Conservation (phyloP, 306 rosid genomes). For the Fragaria vesca region DNA sequence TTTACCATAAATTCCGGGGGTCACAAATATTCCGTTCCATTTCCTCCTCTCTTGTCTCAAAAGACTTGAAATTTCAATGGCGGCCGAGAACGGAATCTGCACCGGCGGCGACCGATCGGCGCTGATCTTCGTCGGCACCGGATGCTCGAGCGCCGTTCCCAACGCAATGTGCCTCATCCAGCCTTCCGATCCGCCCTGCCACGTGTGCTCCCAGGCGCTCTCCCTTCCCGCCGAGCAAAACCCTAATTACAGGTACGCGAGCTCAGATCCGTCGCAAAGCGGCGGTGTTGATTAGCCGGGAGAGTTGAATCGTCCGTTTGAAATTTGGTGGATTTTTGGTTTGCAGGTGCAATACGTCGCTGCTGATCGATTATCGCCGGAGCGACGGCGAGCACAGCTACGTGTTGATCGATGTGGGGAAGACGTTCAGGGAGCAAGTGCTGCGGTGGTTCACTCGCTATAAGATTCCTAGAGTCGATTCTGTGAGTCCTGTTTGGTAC, state of each 20-base stretch:
- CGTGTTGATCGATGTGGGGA: conserved; percentile 85
- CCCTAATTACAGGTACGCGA: conserved; percentile 80
- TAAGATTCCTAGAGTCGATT: conserved; percentile 84
- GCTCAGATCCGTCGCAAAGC: not conserved
- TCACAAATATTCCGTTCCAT: not conserved
- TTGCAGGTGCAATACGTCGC: conserved; percentile 88
- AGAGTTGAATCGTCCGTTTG: not conserved
- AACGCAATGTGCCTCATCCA: conserved; percentile 68
- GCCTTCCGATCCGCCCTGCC: conserved; percentile 82
- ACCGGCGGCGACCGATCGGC: conserved; percentile 47
- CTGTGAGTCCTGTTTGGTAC: conserved; percentile 48
- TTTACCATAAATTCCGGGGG: conserved; percentile 7
- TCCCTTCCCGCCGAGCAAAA: conserved; percentile 59
- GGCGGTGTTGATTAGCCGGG: not conserved
- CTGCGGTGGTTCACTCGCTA: conserved; percentile 84
- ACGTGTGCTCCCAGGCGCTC: conserved; percentile 66
- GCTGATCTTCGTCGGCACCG: conserved; percentile 85
- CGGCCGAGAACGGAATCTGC: conserved; percentile 36
- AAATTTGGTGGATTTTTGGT: not conserved
- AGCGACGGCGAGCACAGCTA: conserved; percentile 53
- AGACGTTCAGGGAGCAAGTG: conserved; percentile 91
- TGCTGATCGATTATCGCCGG: conserved; percentile 72
- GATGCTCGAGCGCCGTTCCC: conserved; percentile 91
- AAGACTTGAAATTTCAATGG: conserved; percentile 38
- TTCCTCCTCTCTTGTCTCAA: not conserved